Evolutionary conservation across 1,284 basidiomycete species (phyloP).

Genomic region (Pseudomicrostroma phylloplanum): DNA sequence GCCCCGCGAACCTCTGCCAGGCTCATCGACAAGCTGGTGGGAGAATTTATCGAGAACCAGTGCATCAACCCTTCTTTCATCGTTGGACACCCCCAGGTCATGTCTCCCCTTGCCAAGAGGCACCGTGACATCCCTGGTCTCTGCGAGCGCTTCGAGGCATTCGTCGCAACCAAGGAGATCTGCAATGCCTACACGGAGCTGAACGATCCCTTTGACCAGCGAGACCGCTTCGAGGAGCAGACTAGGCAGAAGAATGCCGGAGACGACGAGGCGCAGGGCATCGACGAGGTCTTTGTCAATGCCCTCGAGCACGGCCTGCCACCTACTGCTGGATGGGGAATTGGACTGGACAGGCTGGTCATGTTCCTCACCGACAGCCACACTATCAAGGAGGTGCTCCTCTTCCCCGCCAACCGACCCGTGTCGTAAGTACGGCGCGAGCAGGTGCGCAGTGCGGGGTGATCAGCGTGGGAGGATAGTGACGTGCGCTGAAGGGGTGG

Average conservation of each 20-base stretch:
- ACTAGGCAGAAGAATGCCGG: constrained; percentile 88
- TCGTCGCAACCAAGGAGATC: constrained; percentile 97
- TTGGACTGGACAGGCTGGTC: constrained; percentile 35
- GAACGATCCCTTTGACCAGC: constrained; percentile 64
- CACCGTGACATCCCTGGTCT: constrained; percentile 59
- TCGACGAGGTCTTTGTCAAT: constrained; percentile 60
- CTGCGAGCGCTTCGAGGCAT: constrained; percentile 96
- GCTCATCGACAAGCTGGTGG: constrained; percentile 92
- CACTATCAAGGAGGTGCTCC: constrained; percentile 80
- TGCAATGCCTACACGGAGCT: constrained; percentile 72
- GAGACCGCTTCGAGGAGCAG: constrained; percentile 88
- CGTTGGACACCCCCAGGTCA: constrained; percentile 92
- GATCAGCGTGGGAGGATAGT: too few relatives aligned
- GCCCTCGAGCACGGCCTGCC: constrained; percentile 95
- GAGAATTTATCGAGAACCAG: constrained; percentile 93
- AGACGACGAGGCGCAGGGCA: constrained; percentile 94
- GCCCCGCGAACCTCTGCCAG: constrained; percentile 94
- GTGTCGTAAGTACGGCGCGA: constrained; percentile 4
- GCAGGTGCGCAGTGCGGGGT: too few relatives aligned
- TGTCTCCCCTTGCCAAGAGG: constrained; percentile 80
- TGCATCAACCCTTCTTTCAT: constrained; percentile 97
- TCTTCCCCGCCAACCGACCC: constrained; percentile 88
- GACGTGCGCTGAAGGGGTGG: neutral
- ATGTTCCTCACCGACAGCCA: constrained; percentile 39
- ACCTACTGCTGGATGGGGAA: constrained; percentile 72